phyloP scores from a whole-genome alignment of 2,329 filamentous ascomycete species.

The Tolypocladium ophioglossoides region DNA sequence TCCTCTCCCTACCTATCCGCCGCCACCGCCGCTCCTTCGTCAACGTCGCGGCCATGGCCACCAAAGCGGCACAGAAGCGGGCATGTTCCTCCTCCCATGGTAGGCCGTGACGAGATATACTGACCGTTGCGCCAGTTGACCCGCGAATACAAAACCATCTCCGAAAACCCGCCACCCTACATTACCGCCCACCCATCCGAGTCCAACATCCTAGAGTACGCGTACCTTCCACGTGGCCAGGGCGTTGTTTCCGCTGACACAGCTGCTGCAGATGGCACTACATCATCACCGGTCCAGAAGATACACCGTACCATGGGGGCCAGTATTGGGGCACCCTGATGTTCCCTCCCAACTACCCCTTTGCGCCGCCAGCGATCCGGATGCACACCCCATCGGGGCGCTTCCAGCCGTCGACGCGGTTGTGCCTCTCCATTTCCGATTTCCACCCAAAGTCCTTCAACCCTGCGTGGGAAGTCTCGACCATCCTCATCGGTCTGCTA shows the following conservation, averaged over 20 bases:
- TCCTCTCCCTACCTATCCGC: not conserved
- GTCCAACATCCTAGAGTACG: constrained; percentile 79
- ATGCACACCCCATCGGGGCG: constrained; percentile 97
- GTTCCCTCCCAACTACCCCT: constrained; percentile 94
- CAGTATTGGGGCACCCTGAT: constrained; percentile 98
- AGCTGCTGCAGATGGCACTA: constrained; percentile 65
- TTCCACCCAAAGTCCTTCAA: constrained; percentile 99
- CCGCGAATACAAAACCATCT: constrained; percentile 52
- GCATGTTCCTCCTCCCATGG: constrained; percentile 28
- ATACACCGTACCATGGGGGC: constrained; percentile 86
- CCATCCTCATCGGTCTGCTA: constrained; percentile 85
- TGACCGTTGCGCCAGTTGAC: constrained; percentile 35
- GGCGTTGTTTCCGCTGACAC: constrained; percentile 1
- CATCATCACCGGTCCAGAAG: constrained; percentile 86
- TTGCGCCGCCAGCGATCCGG: constrained; percentile 91
- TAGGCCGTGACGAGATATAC: constrained; percentile 3
- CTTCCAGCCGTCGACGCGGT: constrained; percentile 83
- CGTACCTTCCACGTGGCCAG: constrained; percentile 1
- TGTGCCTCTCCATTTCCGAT: constrained; percentile 93
- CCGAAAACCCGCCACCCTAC: constrained; percentile 73
- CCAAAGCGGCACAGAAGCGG: constrained; percentile 62
- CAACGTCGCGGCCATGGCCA: constrained; percentile 44
- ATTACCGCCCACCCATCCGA: constrained; percentile 86
- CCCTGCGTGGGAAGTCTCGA: constrained; percentile 95
- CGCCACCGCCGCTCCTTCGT: not conserved